phyloP scores from a whole-genome alignment of 768 basidiomycete species.

The Trametes cinnabarina region DNA sequence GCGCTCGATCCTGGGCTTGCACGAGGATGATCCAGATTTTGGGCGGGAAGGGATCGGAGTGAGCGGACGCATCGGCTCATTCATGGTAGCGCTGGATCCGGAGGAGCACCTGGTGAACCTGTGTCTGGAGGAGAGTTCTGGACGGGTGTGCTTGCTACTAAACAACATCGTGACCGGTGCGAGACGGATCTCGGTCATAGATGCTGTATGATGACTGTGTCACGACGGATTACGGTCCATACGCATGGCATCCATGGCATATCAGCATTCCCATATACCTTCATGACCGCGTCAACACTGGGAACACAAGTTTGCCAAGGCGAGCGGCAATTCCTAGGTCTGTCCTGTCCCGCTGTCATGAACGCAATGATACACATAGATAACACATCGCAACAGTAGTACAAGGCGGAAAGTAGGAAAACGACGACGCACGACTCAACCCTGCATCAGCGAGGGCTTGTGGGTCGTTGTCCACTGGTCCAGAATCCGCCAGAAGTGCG shows the following conservation, averaged over 20 bases:
- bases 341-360: neutral
- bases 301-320: no score
- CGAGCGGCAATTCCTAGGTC: no score
- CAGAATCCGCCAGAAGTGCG: conserved; percentile 92
- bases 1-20: conserved; percentile 8
- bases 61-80: conserved; percentile 7
- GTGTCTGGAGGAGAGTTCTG: conserved; percentile 15
- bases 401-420: neutral
- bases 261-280: no score
- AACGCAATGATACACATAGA: neutral
- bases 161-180: conserved; percentile 15
- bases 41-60: conserved; percentile 3
- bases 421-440: conserved; percentile 23
- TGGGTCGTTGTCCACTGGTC: conserved; percentile 82
- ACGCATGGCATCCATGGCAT: neutral
- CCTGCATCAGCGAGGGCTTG: conserved; percentile 71
- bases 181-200: conserved; percentile 16
- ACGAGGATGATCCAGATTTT: conserved; percentile 13
- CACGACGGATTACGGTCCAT: neutral
- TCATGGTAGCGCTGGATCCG: conserved; percentile 11
- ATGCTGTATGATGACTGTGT: conserved; percentile 2
- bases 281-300: no score
- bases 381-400: neutral
- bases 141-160: conserved; percentile 14
- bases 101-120: conserved; percentile 17